These are phyloP conservation scores for Globisporangium takayamanum DNA, from an alignment of 352 stramenopile species.

Conservation along the genomic window DNA sequence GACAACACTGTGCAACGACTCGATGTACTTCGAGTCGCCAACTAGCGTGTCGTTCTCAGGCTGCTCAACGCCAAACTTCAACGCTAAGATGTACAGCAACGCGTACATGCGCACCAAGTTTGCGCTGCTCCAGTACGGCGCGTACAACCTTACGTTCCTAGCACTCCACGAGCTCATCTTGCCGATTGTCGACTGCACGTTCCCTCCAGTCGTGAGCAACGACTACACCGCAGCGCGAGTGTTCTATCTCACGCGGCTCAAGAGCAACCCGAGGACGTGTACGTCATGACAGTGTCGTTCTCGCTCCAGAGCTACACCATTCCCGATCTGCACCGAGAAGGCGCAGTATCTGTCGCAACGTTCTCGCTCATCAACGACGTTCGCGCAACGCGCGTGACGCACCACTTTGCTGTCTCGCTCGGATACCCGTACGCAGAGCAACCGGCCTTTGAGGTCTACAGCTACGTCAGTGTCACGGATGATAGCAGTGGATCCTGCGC, in stretches of 20 bases:
- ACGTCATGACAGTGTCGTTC: constrained; percentile 17
- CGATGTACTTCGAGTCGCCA: too few species aligned
- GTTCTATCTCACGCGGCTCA: constrained; percentile 20
- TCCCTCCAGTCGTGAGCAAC: not conserved
- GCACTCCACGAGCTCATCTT: constrained; percentile 2
- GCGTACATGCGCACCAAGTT: constrained; percentile 24
- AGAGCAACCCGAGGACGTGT: constrained; percentile 12
- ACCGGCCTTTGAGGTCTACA: too few species aligned
- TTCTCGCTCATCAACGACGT: too few species aligned
- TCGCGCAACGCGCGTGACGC: too few species aligned
- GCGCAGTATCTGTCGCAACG: too few species aligned
- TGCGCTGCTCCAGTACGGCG: constrained; percentile 10
- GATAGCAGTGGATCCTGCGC: too few species aligned
- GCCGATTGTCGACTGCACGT: constrained; percentile 12
- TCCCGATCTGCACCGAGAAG: not conserved
- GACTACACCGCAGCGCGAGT: constrained; percentile 6
- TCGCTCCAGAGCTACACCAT: not conserved
- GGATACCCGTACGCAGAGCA: too few species aligned
- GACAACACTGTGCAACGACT: too few species aligned
- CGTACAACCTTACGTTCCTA: constrained; percentile 19
- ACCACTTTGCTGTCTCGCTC: too few species aligned
- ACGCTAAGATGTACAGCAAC: constrained; percentile 24
- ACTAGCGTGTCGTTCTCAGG: not conserved
- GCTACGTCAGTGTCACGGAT: too few species aligned
- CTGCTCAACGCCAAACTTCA: constrained; percentile 9